Evolutionary conservation across 768 basidiomycete genomes (phyloP), one percentile per base, ranked within the genome.

Genomic region (Rhodotorula kratochvilovae): DNA sequence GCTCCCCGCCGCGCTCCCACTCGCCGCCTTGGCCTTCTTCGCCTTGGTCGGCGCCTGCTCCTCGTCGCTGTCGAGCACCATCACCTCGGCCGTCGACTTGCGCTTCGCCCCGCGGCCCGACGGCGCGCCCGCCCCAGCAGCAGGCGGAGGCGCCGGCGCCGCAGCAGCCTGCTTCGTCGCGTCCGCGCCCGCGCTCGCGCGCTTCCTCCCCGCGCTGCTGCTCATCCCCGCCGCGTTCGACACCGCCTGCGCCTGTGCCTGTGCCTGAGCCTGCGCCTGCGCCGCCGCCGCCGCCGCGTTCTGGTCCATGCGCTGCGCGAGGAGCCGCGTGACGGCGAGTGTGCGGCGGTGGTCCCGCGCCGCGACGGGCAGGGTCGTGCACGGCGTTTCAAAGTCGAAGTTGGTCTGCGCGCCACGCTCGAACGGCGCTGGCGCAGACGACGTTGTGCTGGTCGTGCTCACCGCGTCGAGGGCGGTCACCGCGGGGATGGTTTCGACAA

Each of bases 301-400:
- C 36, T 55, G 42, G 2, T 56, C 66, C 27, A 66, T 7, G 16
- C 48, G 60, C 7, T 42, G 43, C 53, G 66, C 45, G 19, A 62
- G 27, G 16, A 61, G 29, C 7, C 33, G 42, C 31, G 74, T 72
- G 21, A 58, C 35, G 29, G 67, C 50, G 31, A 35, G 36, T 35
- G 74, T 75, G 39, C 70, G 54, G 1, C 74, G 35, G 35, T 67
- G 65, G 36, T 72, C 74, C 27, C 61, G 29, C 25, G 74, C 74
- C 16, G 65, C 56, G n/a, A 72, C 58, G 23, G 36, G 54, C 23
- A 75, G 53, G 0, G 50, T 60, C 53, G 59, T 61, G 55, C 74
- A 72, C 1, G 74, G 66, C 62, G 74, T 75, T 48, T 75, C 74
- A 16, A 72, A 75, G 43, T 75, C 74, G 35, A 75, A 75, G 54